Percentiles rank a stretch among this genome's conserved stretches.
phyloP scores from a whole-genome alignment of 208 protist genomes.

The Angomonas ambiguus region DNA sequence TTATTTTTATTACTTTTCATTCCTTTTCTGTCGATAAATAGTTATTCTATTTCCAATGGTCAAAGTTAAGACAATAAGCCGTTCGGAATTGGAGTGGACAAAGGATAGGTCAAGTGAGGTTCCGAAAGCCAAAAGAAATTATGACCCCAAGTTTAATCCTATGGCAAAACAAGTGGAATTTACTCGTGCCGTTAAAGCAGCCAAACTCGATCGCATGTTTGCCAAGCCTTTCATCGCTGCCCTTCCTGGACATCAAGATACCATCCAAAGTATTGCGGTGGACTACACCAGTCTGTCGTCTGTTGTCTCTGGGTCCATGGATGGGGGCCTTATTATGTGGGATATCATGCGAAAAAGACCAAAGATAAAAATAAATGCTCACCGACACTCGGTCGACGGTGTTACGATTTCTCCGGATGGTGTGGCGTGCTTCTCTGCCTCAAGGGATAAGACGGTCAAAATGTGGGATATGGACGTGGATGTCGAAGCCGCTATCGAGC shows the following conservation, averaged over 20 bases:
- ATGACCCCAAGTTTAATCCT: slow-evolving; percentile 92
- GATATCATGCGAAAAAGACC: slow-evolving; percentile 76
- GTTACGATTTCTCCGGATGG: slow-evolving; percentile 87
- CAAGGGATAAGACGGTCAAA: slow-evolving; percentile 95
- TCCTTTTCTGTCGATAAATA: neutral
- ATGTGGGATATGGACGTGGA: slow-evolving; percentile 92
- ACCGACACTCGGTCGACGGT: slow-evolving; percentile 94
- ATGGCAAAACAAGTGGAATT: slow-evolving; percentile 97
- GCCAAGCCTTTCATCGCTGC: slow-evolving; percentile 95
- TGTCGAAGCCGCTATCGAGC: slow-evolving; percentile 37
- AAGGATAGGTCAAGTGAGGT: slow-evolving; percentile 89
- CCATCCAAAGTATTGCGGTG: slow-evolving; percentile 88
- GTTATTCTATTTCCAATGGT: slow-evolving; percentile 46
- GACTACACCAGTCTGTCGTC: slow-evolving; percentile 84
- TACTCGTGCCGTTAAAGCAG: slow-evolving; percentile 92
- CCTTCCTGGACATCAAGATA: slow-evolving; percentile 88
- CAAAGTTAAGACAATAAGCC: slow-evolving; percentile 92
- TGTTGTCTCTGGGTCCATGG: slow-evolving; percentile 79
- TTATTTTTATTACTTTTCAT: slow-evolving; percentile 1
- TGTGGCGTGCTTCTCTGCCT: slow-evolving; percentile 88
- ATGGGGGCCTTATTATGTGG: slow-evolving; percentile 90
- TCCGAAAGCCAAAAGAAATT: slow-evolving; percentile 88
- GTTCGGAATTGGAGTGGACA: slow-evolving; percentile 91
- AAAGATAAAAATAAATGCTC: slow-evolving; percentile 76
- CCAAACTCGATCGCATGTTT: slow-evolving; percentile 96